phyloP scores from a whole-genome alignment of 2,329 filamentous ascomycete species.

The Ceratocystis alfenasii region DNA sequence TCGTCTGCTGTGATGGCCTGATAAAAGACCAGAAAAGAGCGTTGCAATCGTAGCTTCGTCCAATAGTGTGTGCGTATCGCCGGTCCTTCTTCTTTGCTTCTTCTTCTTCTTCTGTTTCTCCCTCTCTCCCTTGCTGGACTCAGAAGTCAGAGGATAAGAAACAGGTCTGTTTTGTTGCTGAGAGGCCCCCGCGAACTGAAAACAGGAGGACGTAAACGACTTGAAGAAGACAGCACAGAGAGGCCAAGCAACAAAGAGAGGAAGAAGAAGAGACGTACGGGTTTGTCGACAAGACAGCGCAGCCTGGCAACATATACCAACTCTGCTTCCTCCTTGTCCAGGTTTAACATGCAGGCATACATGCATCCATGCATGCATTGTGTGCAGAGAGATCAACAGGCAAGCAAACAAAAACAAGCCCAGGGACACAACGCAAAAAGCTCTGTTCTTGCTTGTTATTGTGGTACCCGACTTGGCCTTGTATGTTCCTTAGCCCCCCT shows the following conservation, averaged over 20 bases:
- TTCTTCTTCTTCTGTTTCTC: background rate
- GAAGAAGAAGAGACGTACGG: background rate
- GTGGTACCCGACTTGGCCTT: background rate
- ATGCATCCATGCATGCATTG: background rate
- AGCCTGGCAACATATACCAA: constrained; percentile 12
- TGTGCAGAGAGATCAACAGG: constrained; percentile 8
- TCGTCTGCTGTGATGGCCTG: background rate
- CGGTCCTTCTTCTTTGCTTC: background rate
- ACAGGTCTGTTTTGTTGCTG: background rate
- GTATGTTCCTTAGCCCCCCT: background rate
- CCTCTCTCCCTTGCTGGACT: background rate
- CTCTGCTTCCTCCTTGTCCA: background rate
- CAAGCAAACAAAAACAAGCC: constrained; percentile 2
- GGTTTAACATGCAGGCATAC: constrained; percentile 4
- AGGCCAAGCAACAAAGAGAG: background rate
- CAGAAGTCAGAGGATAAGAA: background rate
- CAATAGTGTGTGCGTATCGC: background rate
- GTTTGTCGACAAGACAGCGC: background rate
- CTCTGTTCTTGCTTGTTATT: constrained; percentile 11
- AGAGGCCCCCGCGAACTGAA: background rate
- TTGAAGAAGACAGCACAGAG: background rate
- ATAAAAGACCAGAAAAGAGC: background rate
- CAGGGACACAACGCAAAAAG: background rate
- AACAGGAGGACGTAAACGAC: background rate
- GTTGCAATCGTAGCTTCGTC: background rate